Percentiles rank a stretch among this genome's conserved stretches.
Conservation (phyloP, 2,329 filamentous ascomycete species). For the Cercospora nicotianae region DNA sequence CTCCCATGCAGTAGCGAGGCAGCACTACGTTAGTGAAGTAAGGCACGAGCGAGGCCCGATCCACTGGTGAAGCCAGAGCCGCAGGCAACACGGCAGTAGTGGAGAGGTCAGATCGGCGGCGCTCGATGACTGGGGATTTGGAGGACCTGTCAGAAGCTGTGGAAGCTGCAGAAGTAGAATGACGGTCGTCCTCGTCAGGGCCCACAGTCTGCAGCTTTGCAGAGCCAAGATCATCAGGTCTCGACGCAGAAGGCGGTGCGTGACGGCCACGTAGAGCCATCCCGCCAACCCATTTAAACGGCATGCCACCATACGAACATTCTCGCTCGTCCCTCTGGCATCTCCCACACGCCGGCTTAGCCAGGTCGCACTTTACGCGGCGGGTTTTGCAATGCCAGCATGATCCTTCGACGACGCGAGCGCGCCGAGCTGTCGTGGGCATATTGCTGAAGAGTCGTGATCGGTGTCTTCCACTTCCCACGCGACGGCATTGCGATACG, state of each 20-base stretch:
- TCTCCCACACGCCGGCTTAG: constrained; percentile 16
- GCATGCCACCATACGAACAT: constrained; percentile 20
- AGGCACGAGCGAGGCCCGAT: constrained; percentile 10
- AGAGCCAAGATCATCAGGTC: not conserved
- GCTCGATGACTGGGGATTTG: not conserved
- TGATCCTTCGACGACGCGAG: constrained; percentile 19
- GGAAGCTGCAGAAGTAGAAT: not conserved
- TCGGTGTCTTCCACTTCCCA: not conserved
- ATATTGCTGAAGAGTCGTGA: not conserved
- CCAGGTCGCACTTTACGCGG: constrained; percentile 22
- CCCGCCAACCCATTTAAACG: constrained; percentile 24
- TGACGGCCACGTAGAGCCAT: constrained; percentile 21
- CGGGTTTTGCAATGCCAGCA: constrained; percentile 22
- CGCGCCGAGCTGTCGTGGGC: constrained; percentile 35
- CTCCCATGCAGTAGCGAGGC: constrained; percentile 22
- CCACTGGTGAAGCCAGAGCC: constrained; percentile 13
- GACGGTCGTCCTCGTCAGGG: not conserved
- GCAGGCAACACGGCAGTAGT: not conserved
- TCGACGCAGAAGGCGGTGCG: constrained; percentile 7
- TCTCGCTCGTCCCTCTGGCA: constrained; percentile 15
- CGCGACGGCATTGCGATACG: constrained; percentile 2
- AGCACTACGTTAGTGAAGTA: constrained; percentile 23
- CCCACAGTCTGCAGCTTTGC: not conserved
- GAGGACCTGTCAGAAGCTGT: not conserved
- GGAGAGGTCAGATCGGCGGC: not conserved